Conservation (phyloP, 768 basidiomycete genomes). For the Mycena crocata region DNA sequence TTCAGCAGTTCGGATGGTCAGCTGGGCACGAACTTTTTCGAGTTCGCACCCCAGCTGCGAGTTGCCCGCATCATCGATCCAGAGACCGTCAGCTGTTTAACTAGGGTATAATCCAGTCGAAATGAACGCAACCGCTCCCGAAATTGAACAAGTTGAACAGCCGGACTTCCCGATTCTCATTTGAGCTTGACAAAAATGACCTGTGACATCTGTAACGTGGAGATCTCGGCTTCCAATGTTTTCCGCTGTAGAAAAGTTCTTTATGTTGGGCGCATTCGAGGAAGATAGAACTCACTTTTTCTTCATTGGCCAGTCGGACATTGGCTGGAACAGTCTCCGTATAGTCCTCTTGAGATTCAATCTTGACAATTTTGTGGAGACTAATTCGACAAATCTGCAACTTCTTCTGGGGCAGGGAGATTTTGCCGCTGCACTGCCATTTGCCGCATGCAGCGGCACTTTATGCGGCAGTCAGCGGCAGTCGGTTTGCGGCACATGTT, state of each 20-base stretch:
- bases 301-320: constrained; percentile 78
- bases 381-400: constrained; percentile 75
- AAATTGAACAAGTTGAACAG: too few species aligned
- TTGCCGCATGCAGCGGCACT: too few species aligned
- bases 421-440: too few species aligned
- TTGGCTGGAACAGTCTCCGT: constrained; percentile 81
- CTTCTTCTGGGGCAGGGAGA: too few species aligned
- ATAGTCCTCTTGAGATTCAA: constrained; percentile 80
- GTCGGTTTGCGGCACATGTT: too few species aligned
- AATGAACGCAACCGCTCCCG: too few species aligned
- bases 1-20: too few species aligned
- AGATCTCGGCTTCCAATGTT: constrained; percentile 82
- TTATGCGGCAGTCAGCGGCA: too few species aligned
- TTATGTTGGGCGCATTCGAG: constrained; percentile 1
- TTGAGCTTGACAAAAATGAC: constrained; percentile 80
- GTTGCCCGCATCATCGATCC: not conserved
- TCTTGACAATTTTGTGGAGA: constrained; percentile 80
- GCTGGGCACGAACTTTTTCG: not conserved
- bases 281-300: constrained; percentile 70
- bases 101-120: too few species aligned
- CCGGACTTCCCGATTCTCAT: too few species aligned
- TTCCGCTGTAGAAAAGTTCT: constrained; percentile 60
- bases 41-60: not conserved
- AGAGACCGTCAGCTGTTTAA: too few species aligned
- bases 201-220: constrained; percentile 74